Evolutionary conservation across 2,329 filamentous ascomycete genomes (phyloP), one percentile per base, ranked within the genome.

Genomic region (Zarea fungicola): DNA sequence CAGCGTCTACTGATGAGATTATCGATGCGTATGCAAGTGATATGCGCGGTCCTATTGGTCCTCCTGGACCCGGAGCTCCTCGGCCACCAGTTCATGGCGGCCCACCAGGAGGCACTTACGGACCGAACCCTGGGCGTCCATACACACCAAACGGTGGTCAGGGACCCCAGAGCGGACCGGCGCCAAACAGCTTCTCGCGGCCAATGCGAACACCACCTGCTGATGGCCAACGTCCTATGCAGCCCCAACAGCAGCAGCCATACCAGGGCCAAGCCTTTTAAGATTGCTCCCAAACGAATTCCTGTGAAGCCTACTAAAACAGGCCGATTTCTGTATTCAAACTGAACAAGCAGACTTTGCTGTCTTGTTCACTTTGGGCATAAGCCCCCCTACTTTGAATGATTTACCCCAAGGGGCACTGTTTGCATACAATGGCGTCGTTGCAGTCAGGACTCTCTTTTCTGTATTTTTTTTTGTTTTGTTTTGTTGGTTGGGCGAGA

Each of bases 71-170:
- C 32, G 28, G 37, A 29, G 49, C 39, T 8, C 35, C 48, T 34
- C 52, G 49, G 6, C 53, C 52, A 5, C 56, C 56, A 11, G 58
- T 58, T 14, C 55, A 57, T n/a, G 56, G 59, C 28, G 55, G 56
- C 10, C 56, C 56, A 52, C 88, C 89, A 1, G 70, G 77, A 5
- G 80, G 96, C 54, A 84, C 96, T 64, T 96, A 96, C 67, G 92
- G 92, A 0, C 89, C 85, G 6, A 50, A 48, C 11, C 52, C 52
- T 13, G 52, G 49, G 2, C 54, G 45, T 5, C 45, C 45, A 26
- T 48, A 48, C 45, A 48, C 45, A 23, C 45, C 45, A 18, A 48
- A 51, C 22, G 40, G 43, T 13, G 29, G 44, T 29, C 26, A 22
- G 6, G 31, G 36, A 29, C 22, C 41, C 32, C 43, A 53, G 49